phyloP scores from a whole-genome alignment of 441 rosid genomes.

The Lepidium campestre region DNA sequence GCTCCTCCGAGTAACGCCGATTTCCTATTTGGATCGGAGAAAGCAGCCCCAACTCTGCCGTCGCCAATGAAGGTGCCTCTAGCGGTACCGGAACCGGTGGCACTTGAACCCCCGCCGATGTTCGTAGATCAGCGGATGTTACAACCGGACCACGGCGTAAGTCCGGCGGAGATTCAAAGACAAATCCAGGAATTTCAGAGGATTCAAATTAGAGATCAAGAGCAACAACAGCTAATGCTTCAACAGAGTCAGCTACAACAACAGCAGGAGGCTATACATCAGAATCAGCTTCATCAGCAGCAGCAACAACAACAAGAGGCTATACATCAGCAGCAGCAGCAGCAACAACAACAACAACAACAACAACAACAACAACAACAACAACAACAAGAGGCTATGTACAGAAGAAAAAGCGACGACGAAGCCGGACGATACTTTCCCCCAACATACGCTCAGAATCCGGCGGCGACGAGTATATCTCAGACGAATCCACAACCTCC shows the following conservation, averaged over 20 bases:
- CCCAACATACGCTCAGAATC: constrained; percentile 48
- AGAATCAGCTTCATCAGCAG: not conserved
- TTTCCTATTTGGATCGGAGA: constrained; percentile 68
- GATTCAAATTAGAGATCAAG: constrained; percentile 67
- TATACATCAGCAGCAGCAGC: not conserved
- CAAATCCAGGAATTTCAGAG: constrained; percentile 62
- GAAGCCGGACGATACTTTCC: constrained; percentile 37
- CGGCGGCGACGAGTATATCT: constrained; percentile 24
- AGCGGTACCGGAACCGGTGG: constrained; percentile 24
- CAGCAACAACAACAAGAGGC: not conserved
- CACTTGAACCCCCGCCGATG: constrained; percentile 20
- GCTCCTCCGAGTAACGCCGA: constrained; percentile 40
- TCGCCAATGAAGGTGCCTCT: constrained; percentile 10
- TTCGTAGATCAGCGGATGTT: constrained; percentile 36
- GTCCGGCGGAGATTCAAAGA: constrained; percentile 45
- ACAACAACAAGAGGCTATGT: constrained; percentile 34
- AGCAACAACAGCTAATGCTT: constrained; percentile 37
- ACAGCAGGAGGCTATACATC: constrained; percentile 20
- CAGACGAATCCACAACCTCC: constrained; percentile 32
- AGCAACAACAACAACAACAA: constrained; percentile 5
- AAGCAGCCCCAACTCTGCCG: constrained; percentile 31
- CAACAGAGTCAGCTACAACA: constrained; percentile 7
- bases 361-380: constrained; percentile 38
- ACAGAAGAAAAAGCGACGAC: constrained; percentile 48
- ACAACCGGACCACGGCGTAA: constrained; percentile 42